Evolutionary conservation across 2,329 filamentous ascomycete species (phyloP).

Genomic region (Didymella keratinophila): DNA sequence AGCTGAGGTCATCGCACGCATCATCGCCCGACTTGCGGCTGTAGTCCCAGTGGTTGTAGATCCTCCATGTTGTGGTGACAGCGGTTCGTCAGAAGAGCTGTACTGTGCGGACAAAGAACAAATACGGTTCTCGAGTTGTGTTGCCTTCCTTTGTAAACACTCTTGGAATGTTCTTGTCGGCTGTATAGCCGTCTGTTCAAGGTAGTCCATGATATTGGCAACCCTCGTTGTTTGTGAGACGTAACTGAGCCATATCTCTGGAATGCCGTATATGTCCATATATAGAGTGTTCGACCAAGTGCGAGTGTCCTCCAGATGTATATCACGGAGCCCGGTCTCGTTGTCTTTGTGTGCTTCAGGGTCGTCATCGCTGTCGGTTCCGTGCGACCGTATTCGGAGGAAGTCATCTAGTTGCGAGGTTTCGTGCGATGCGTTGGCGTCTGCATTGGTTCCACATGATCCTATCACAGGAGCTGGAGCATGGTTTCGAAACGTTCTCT

Average conservation of each 20-base stretch:
- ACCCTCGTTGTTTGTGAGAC: constrained; percentile 56
- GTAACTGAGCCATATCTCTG: constrained; percentile 55
- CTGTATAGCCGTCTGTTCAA: constrained; percentile 19
- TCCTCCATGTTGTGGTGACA: constrained; percentile 2
- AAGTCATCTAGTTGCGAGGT: constrained; percentile 52
- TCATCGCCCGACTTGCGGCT: constrained; percentile 35
- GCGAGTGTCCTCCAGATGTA: constrained; percentile 42
- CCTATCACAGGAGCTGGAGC: constrained; percentile 17
- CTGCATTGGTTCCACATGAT: constrained; percentile 5
- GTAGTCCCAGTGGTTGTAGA: neutral
- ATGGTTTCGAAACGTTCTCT: constrained; percentile 12
- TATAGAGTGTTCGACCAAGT: constrained; percentile 48
- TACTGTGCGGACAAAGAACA: constrained; percentile 26
- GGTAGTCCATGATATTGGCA: constrained; percentile 46
- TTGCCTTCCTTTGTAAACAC: constrained; percentile 24
- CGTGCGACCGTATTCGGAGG: constrained; percentile 46
- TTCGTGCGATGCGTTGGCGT: constrained; percentile 27
- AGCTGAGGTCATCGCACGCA: constrained; percentile 52
- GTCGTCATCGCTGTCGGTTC: constrained; percentile 51
- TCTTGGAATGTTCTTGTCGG: constrained; percentile 23
- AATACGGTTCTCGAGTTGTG: constrained; percentile 26
- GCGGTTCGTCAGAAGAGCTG: constrained; percentile 1
- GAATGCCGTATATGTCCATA: constrained; percentile 53
- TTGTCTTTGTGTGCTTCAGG: constrained; percentile 50
- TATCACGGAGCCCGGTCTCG: constrained; percentile 46